Evolutionary conservation across 139 green algal species (phyloP), one percentile per base, ranked within the genome.

Genomic region (Picochlorum sp.): DNA sequence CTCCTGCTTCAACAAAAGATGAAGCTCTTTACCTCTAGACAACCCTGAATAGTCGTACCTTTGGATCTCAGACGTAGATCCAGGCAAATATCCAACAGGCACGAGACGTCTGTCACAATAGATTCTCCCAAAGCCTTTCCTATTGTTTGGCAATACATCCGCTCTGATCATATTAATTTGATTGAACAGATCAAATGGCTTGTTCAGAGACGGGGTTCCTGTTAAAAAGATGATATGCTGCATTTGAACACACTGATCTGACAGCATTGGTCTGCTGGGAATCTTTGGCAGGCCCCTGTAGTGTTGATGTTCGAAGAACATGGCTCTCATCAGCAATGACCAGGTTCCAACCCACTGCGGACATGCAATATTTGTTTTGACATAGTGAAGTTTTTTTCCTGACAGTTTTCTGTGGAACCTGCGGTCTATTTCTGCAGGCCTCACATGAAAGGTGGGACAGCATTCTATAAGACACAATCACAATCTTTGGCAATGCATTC

Each of bases 381-480:
- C 14, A 38, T 30, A 4, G 5, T 41, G 34, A 41, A 41, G 34
- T 0, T 9, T 41, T 41, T 41, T 2, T 24, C 10, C 2, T 24
- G 15, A 10, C 21, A 21, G 24, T 13, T 21, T 59, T 10, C 4
- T 45, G 26, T 45, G n/a, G 26, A 9, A 45, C 26, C 26, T 47
- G 15, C 24, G 18, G 24, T 62, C 16, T 62, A 4, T n/a, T 45
- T n/a, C 30, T 23, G n/a, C 24, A 47, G 2, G 56, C n/a, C 24
- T 64, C 54, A 55, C 88, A 95, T 1, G 78, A 85, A 24, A 97
- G 77, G 1, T 85, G 74, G 56, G 75, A 60, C 69, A 94, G 64
- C 91, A 97, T 97, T 45, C 92, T 79, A 61, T 94, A 97, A 6
- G 71, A 87, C 3, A 83, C 91, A 66, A 97, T 89, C 16, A 64